phyloP scores from a whole-genome alignment of 2,329 filamentous ascomycete genomes.

The Aquanectria penicillioides region DNA sequence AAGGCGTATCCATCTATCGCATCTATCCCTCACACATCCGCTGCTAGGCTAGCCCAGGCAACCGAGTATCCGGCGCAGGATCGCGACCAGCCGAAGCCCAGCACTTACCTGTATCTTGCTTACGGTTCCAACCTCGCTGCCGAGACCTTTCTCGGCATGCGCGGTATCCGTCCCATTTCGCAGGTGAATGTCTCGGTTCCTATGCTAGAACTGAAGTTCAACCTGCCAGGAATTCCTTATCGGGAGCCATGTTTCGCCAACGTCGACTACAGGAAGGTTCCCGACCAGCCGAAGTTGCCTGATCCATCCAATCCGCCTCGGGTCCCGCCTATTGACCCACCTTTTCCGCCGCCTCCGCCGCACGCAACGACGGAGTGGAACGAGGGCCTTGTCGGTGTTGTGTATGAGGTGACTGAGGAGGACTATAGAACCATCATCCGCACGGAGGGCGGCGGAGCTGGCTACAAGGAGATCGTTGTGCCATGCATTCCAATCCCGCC shows the following conservation, averaged over 20 bases:
- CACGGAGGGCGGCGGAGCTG: slow-evolving; percentile 86
- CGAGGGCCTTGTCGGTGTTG: slow-evolving; percentile 88
- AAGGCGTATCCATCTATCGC: slow-evolving; percentile 43
- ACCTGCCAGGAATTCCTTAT: slow-evolving; percentile 88
- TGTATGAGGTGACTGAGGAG: slow-evolving; percentile 87
- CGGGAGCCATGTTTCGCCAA: slow-evolving; percentile 93
- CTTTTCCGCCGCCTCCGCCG: slow-evolving; percentile 35
- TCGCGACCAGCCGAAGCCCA: slow-evolving; percentile 33
- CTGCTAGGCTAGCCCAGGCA: slow-evolving; percentile 43
- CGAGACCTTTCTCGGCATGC: slow-evolving; percentile 79
- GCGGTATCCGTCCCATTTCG: slow-evolving; percentile 84
- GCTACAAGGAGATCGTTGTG: slow-evolving; percentile 86
- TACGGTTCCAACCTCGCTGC: slow-evolving; percentile 91
- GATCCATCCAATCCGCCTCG: slow-evolving; percentile 44
- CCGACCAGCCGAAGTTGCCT: slow-evolving; percentile 50
- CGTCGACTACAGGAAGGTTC: slow-evolving; percentile 68
- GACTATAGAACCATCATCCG: slow-evolving; percentile 90
- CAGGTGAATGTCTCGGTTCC: slow-evolving; percentile 86
- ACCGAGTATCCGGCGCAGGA: slow-evolving; percentile 37
- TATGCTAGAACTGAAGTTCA: slow-evolving; percentile 80
- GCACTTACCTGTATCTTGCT: slow-evolving; percentile 80
- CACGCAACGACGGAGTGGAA: slow-evolving; percentile 63
- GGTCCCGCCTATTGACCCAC: slow-evolving; percentile 41
- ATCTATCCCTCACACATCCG: slow-evolving; percentile 46
- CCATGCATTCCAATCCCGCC: slow-evolving; percentile 77